Percentiles rank a stretch among this genome's conserved stretches.
These are phyloP conservation scores for Capillidium rhysosporum DNA, from an alignment of 371 early-diverging fungal genomes.

Conservation along the genomic window DNA sequence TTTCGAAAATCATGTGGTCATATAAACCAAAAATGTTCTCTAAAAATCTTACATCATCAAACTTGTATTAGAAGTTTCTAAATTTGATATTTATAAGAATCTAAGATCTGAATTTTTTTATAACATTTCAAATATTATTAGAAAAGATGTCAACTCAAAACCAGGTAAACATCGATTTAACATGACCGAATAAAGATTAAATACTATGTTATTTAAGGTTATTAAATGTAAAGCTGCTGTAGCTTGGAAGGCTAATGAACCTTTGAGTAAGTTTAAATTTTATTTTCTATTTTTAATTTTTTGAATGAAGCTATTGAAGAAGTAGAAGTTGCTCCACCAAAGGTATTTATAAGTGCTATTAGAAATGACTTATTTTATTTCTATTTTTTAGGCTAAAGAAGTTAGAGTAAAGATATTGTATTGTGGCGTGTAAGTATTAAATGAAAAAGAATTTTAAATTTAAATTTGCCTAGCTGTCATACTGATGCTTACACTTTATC, in stretches of 20 bases:
- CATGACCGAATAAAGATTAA: too few relatives aligned
- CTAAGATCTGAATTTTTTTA: too few relatives aligned
- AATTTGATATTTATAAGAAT: too few relatives aligned
- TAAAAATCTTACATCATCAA: too few relatives aligned
- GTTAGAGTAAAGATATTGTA: constrained; percentile 82
- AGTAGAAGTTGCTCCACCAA: constrained; percentile 81
- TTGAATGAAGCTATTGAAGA: constrained; percentile 52
- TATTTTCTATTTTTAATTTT: neutral
- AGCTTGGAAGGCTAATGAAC: constrained; percentile 84
- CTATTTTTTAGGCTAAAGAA: constrained; percentile 43
- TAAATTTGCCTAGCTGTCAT: constrained; percentile 33
- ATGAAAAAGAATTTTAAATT: neutral
- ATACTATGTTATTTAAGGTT: constrained; percentile 14
- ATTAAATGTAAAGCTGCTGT: constrained; percentile 91
- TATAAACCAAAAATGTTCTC: too few relatives aligned
- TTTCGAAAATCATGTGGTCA: too few relatives aligned
- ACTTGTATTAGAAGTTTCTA: too few relatives aligned
- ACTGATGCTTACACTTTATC: constrained; percentile 88
- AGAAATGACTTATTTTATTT: neutral
- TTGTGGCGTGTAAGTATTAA: constrained; percentile 53
- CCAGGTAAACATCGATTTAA: too few relatives aligned
- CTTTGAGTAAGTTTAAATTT: constrained; percentile 43
- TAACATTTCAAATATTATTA: too few relatives aligned
- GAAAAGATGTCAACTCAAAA: too few relatives aligned
- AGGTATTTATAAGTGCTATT: constrained; percentile 13